These are phyloP conservation scores for Jamesozyma lodderae DNA, from an alignment of 805 yeast genomes.

Conservation along the genomic window DNA sequence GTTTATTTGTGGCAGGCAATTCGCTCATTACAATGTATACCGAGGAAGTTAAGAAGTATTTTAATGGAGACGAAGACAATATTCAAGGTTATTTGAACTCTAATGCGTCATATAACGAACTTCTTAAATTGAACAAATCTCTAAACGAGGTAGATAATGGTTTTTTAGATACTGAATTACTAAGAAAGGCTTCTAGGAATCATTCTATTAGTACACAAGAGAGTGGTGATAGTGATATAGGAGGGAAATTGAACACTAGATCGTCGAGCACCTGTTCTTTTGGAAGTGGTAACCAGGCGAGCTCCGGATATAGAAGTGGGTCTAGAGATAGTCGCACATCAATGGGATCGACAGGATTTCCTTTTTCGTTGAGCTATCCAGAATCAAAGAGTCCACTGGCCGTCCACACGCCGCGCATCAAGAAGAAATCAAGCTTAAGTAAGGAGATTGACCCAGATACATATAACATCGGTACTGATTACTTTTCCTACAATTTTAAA, in stretches of 20 bases:
- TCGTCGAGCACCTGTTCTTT: conserved; percentile 1
- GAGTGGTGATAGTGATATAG: conserved; percentile 14
- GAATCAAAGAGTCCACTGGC: conserved; percentile 8
- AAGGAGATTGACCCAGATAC: conserved; percentile 15
- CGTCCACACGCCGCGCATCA: conserved; percentile 8
- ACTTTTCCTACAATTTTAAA: too few relatives aligned
- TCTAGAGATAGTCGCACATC: conserved; percentile 23
- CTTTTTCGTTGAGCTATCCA: conserved; percentile 7
- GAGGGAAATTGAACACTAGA: neutral
- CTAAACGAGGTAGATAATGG: conserved; percentile 59
- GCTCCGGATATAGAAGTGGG: neutral
- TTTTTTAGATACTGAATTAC: conserved; percentile 32
- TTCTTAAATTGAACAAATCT: conserved; percentile 46
- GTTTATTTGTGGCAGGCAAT: conserved; percentile 26
- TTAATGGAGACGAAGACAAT: conserved; percentile 19
- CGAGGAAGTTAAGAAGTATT: conserved; percentile 14
- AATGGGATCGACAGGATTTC: conserved; percentile 14
- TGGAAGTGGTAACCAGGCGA: neutral
- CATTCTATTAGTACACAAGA: conserved; percentile 15
- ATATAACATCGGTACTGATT: neutral
- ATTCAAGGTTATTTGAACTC: conserved; percentile 17
- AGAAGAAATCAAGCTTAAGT: conserved; percentile 23
- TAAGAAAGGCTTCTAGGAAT: conserved; percentile 39
- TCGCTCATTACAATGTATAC: conserved; percentile 19
- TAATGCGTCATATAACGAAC: conserved; percentile 23